Percentiles rank a stretch among this genome's conserved stretches.
Conservation (phyloP, 139 green algal species). For the Penium margaritaceum region DNA sequence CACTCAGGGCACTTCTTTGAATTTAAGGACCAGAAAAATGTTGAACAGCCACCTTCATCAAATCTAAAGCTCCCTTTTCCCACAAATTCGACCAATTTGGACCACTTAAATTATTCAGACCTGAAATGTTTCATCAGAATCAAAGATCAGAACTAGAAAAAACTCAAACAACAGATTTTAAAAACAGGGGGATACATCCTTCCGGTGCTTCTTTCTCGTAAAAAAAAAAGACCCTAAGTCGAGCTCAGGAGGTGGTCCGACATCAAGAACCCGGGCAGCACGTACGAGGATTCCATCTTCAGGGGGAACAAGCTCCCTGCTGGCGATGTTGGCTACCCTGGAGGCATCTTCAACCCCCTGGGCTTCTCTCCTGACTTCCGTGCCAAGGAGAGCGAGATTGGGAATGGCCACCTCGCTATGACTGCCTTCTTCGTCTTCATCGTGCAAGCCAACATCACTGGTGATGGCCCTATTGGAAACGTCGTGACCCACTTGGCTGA, state of each 20-base stretch:
- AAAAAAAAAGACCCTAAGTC: no score
- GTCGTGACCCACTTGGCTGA: conserved; percentile 32
- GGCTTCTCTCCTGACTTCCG: conserved; percentile 17
- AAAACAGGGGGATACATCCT: no score
- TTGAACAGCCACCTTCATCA: no score
- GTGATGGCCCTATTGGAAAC: conserved; percentile 50
- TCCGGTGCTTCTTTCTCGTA: no score
- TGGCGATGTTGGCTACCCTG: conserved; percentile 53
- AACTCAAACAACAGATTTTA: no score
- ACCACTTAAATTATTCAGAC: no score
- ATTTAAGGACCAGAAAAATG: no score
- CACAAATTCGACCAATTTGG: no score
- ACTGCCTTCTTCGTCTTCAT: conserved; percentile 32
- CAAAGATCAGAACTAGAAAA: no score
- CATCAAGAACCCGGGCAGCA: conserved; percentile 63
- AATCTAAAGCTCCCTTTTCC: no score
- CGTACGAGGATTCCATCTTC: conserved; percentile 63
- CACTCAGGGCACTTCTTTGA: no score
- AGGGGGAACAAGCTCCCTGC: conserved; percentile 37
- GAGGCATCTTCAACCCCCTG: conserved; percentile 59
- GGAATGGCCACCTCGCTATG: conserved; percentile 54
- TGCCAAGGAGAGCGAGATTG: conserved; percentile 47
- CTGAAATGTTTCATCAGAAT: no score
- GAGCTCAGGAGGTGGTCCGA: conserved; percentile 66
- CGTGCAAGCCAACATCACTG: conserved; percentile 14